phyloP scores from a whole-genome alignment of 139 green algal species.

The Chlamydomonas incerta region DNA sequence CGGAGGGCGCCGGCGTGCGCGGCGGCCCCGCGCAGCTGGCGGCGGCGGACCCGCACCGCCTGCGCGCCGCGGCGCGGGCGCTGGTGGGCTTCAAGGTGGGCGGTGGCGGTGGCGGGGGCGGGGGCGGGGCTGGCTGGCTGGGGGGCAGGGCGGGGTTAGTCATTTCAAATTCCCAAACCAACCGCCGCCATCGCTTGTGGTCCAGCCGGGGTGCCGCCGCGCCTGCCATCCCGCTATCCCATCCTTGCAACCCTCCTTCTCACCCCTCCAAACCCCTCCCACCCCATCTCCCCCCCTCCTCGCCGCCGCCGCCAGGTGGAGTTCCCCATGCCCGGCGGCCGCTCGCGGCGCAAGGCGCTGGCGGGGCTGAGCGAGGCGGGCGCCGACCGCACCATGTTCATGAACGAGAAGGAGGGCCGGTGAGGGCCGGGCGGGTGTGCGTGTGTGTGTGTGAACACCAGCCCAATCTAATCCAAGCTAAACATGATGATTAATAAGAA shows the following conservation, averaged over 20 bases:
- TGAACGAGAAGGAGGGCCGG: constrained; percentile 55
- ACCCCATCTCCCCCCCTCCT: no score
- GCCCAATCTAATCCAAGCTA: no score
- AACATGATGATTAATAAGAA: no score
- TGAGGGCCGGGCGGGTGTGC: not conserved
- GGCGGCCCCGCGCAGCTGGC: not conserved
- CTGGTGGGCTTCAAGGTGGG: constrained; percentile 14
- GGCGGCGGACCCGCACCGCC: not conserved
- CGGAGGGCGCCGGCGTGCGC: constrained; percentile 22
- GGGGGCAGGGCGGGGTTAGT: no score
- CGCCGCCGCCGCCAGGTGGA: constrained; percentile 2
- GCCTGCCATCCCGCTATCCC: no score
- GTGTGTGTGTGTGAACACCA: not conserved
- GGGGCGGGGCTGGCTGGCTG: no score
- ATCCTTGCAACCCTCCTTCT: not conserved
- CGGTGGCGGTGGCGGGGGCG: not conserved
- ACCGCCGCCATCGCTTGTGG: no score
- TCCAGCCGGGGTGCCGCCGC: no score
- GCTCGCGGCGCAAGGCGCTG: constrained; percentile 39
- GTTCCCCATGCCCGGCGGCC: not conserved
- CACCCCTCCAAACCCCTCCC: not conserved
- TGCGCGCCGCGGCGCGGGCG: not conserved
- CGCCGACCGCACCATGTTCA: constrained; percentile 52
- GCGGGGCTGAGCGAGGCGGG: constrained; percentile 8
- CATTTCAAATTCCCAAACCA: no score